Base-by-base conservation (phyloP, 2,329 filamentous ascomycete species). In the Epichloe uncinata region DNA sequence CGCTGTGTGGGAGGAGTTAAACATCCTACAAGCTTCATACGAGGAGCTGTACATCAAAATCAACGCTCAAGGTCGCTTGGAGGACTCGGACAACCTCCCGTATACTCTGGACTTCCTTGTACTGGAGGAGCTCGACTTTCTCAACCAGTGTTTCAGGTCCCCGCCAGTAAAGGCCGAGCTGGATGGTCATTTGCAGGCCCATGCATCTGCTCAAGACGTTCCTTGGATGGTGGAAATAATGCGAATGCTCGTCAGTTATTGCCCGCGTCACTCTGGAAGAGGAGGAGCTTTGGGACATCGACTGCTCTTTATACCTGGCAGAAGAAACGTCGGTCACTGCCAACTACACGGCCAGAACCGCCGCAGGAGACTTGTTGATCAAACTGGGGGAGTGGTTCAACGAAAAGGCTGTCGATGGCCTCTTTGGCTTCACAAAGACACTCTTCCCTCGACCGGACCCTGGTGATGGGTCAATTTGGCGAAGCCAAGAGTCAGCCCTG, bases 101-200 rank as follows among this genome's bases (percentile, higher is more conserved):
- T 96, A 95, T 66, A 95, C 90, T 1, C 74, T 98, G 22, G 93
- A 98, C 66, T 93, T 95, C 61, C 76, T 98, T 47, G 82, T 97
- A 3, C 72, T 97, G 7, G 93, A 98, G 65, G 90, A 97, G 65
- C 74, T 98, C 22, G 93, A 98, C 66, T 90, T 97, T 61, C 79
- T 98, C 63, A 93, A 95, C 67, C 84, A 89, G 51, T 90, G 90
- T 64, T 77, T 98, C 55, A 83, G 87, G 55, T 91, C 91, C 6
- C 83, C 87, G 4, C 87, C 88, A 0, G 90, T 98, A 2, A 86
- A 89, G 57, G 83, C 87, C 54, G 87, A 96, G 65, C 79, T 98
- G n/a, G 84, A 91, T 56, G 77, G 81, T 44, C 85, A 95, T 67
- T 72, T 96, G 65, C 77, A 67, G 56, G 68, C 78, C 15, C 74